phyloP scores from a whole-genome alignment of 805 yeast species.

The Helenozyma rhizophorensis region DNA sequence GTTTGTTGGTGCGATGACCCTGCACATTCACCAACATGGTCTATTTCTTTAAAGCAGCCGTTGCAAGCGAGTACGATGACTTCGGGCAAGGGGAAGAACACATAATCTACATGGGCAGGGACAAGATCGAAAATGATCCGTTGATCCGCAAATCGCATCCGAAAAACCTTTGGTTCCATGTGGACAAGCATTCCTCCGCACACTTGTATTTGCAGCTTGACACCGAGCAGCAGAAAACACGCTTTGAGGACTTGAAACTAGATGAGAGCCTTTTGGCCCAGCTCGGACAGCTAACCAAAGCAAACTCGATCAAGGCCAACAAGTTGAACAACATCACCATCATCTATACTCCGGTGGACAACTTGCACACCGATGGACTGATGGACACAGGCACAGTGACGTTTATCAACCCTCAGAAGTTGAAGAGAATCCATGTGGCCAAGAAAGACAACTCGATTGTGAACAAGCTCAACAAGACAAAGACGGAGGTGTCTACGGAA shows the following conservation, averaged over 20 bases:
- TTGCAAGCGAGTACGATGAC: slow-evolving; percentile 10
- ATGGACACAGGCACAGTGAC: slow-evolving; percentile 82
- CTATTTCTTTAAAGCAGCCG: slow-evolving; percentile 14
- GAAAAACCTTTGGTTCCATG: slow-evolving; percentile 77
- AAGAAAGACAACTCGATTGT: slow-evolving; percentile 55
- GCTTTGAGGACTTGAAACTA: slow-evolving; percentile 31
- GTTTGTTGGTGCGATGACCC: no score
- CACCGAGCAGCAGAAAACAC: slow-evolving; percentile 42
- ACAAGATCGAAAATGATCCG: slow-evolving; percentile 60
- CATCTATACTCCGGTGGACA: slow-evolving; percentile 70
- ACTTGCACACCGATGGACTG: slow-evolving; percentile 58
- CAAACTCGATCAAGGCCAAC: slow-evolving; percentile 73
- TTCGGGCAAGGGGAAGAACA: slow-evolving; percentile 11
- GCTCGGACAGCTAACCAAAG: slow-evolving; percentile 66
- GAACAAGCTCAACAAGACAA: slow-evolving; percentile 62
- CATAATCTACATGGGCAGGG: slow-evolving; percentile 63
- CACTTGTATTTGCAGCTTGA: slow-evolving; percentile 65
- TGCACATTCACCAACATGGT: no score
- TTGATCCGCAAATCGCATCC: slow-evolving; percentile 58
- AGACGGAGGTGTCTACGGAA: slow-evolving; percentile 50
- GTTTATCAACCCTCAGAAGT: slow-evolving; percentile 54
- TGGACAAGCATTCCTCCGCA: slow-evolving; percentile 71
- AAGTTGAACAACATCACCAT: slow-evolving; percentile 63
- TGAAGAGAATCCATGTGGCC: slow-evolving; percentile 50
- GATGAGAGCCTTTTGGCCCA: slow-evolving; percentile 46